These are phyloP conservation scores for Aureobasidium sp. DNA, from an alignment of 2,329 filamentous ascomycete species.

Conservation along the genomic window DNA sequence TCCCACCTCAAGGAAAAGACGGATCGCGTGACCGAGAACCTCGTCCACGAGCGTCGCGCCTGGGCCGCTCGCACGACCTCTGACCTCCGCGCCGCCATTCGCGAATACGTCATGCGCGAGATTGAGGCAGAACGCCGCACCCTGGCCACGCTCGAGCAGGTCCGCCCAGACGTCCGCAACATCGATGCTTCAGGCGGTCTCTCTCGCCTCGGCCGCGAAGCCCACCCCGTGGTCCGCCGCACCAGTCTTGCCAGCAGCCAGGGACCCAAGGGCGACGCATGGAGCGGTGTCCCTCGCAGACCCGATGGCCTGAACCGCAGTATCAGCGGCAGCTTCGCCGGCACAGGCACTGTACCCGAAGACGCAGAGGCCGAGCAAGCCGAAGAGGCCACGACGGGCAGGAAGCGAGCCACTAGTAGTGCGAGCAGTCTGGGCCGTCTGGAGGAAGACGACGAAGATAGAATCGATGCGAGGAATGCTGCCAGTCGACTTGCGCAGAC, in stretches of 20 bases:
- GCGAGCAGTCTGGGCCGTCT: slow-evolving; percentile 52
- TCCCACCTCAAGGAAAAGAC: slow-evolving; percentile 78
- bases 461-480: slow-evolving; percentile 91
- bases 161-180: slow-evolving; percentile 83
- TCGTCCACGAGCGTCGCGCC: slow-evolving; percentile 78
- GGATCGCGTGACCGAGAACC: slow-evolving; percentile 78
- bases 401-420: slow-evolving; percentile 43
- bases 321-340: slow-evolving; percentile 64
- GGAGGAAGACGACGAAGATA: slow-evolving; percentile 81
- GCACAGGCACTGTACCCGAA: slow-evolving; percentile 46
- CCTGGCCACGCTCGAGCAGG: slow-evolving; percentile 84
- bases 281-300: slow-evolving; percentile 86
- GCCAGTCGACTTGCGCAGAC: slow-evolving; percentile 89
- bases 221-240: slow-evolving; percentile 69
- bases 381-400: slow-evolving; percentile 35
- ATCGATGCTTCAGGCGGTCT: slow-evolving; percentile 90
- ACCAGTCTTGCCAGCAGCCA: slow-evolving; percentile 78
- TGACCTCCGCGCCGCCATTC: slow-evolving; percentile 76
- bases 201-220: slow-evolving; percentile 79
- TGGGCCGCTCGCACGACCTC: slow-evolving; percentile 84
- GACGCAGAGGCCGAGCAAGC: slow-evolving; percentile 41
- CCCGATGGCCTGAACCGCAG: slow-evolving; percentile 72
- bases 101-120: slow-evolving; percentile 88
- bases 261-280: slow-evolving; percentile 95
- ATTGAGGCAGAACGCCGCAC: slow-evolving; percentile 93